Conservation (phyloP, 2,329 filamentous ascomycete species). For the Neoascochyta sp. region DNA sequence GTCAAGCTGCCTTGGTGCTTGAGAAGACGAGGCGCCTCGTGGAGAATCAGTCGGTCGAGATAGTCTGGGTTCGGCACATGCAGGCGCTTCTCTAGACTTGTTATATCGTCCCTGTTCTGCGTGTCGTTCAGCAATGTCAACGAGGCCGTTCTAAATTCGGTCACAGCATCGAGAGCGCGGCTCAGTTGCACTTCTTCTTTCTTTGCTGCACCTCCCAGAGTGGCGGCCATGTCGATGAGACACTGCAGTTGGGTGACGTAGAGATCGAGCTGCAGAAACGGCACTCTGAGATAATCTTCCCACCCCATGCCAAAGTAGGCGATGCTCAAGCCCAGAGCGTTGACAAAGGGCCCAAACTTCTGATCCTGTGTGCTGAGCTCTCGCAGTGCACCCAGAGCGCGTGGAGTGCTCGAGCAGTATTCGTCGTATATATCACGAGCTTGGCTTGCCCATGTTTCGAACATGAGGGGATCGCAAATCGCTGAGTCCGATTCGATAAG, state of each 20-base stretch:
- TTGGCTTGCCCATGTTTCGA: constrained; percentile 22
- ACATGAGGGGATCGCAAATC: constrained; percentile 17
- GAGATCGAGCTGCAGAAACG: constrained; percentile 19
- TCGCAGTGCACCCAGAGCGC: constrained; percentile 21
- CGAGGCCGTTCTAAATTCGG: constrained; percentile 11
- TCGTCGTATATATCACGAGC: constrained; percentile 18
- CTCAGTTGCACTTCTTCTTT: constrained; percentile 10
- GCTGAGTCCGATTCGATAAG: constrained; percentile 8
- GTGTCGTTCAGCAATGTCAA: constrained; percentile 12
- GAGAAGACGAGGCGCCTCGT: constrained; percentile 14
- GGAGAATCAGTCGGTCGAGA: constrained; percentile 16
- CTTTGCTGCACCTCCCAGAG: constrained; percentile 1
- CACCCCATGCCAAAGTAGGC: constrained; percentile 24
- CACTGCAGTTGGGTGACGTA: constrained; percentile 16
- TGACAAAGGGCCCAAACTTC: constrained; percentile 25
- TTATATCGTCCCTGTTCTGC: constrained; percentile 19
- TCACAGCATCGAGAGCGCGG: constrained; percentile 12
- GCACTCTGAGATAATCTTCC: constrained; percentile 27
- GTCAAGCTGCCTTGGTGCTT: constrained; percentile 23
- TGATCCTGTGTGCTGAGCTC: constrained; percentile 16
- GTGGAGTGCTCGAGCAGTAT: constrained; percentile 24
- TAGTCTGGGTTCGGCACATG: constrained; percentile 13
- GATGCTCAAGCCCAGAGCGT: constrained; percentile 23
- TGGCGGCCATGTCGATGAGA: constrained; percentile 9
- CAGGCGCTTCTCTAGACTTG: constrained; percentile 23